phyloP scores from a whole-genome alignment of 2,329 filamentous ascomycete species.

The Colletotrichum paranaense region DNA sequence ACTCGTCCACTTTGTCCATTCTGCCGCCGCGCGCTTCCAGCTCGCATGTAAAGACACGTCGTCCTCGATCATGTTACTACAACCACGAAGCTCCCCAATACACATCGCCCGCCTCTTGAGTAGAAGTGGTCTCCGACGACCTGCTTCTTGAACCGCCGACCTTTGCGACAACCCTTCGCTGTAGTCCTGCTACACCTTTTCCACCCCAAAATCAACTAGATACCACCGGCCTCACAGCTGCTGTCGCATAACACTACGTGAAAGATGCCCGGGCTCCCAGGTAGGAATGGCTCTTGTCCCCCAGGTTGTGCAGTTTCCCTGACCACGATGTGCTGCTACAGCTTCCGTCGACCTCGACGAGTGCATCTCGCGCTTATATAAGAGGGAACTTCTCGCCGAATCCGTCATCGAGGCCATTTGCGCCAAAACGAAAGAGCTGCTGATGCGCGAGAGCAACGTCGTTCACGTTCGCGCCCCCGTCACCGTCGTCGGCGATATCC shows the following conservation, averaged over 20 bases:
- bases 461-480: slow-evolving; percentile 96
- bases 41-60: slow-evolving; percentile 44
- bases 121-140: slow-evolving; percentile 44
- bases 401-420: slow-evolving; percentile 99
- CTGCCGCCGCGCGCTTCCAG: slow-evolving; percentile 12
- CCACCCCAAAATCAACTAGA: not conserved
- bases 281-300: slow-evolving; percentile 46
- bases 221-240: not conserved
- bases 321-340: slow-evolving; percentile 48
- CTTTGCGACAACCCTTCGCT: not conserved
- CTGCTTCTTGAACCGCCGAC: slow-evolving; percentile 38
- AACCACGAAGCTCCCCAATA: slow-evolving; percentile 47
- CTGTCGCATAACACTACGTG: slow-evolving; percentile 15
- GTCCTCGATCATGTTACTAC: slow-evolving; percentile 55
- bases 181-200: not conserved
- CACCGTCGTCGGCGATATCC: slow-evolving; percentile 97
- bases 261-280: slow-evolving; percentile 68
- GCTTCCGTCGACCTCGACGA: slow-evolving; percentile 98
- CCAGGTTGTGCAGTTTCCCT: slow-evolving; percentile 2
- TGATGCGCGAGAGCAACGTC: slow-evolving; percentile 99
- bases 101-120: slow-evolving; percentile 49
- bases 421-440: slow-evolving; percentile 97
- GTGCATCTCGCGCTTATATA: slow-evolving; percentile 96
- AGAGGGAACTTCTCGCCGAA: slow-evolving; percentile 95
- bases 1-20: not conserved